A percentile compares a stretch with the other conserved stretches of the same genome.
Evolutionary conservation across 805 yeast species (phyloP).

Genomic region (Komagataella pseudopastoris): DNA sequence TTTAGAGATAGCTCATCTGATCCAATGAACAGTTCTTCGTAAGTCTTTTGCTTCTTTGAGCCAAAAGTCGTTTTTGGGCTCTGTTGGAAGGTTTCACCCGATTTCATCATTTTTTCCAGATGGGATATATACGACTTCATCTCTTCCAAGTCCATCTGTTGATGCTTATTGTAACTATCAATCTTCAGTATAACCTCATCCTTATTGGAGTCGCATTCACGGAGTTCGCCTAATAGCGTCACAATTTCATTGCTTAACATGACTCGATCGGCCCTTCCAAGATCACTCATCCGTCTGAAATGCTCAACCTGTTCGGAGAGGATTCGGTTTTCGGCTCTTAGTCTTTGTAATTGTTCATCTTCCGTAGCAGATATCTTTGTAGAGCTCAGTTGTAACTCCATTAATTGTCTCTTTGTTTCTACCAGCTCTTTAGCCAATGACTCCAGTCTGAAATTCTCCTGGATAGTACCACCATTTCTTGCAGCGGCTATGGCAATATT

Average conservation of each 20-base stretch:
- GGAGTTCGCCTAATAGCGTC: conserved; percentile 40
- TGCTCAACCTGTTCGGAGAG: conserved; percentile 60
- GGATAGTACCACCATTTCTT: conserved; percentile 24
- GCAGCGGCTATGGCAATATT: conserved; percentile 63
- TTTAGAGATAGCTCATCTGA: not conserved
- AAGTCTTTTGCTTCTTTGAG: not conserved
- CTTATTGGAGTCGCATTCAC: conserved; percentile 11
- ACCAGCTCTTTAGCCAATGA: conserved; percentile 49
- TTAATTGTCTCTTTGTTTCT: conserved; percentile 40
- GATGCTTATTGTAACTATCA: conserved; percentile 33
- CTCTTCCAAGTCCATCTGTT: conserved; percentile 41
- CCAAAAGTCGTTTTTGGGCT: too few relatives aligned
- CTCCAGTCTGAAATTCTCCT: conserved; percentile 34
- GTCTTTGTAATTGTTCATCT: conserved; percentile 22
- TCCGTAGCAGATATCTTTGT: conserved; percentile 1
- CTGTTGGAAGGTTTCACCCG: conserved; percentile 3
- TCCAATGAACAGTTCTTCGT: not conserved
- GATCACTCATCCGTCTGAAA: conserved; percentile 46
- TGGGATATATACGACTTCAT: conserved; percentile 44
- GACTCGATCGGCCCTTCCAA: conserved; percentile 18
- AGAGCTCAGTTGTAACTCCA: conserved; percentile 15
- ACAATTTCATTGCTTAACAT: conserved; percentile 45
- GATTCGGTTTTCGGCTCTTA: conserved; percentile 49
- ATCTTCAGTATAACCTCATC: conserved; percentile 30
- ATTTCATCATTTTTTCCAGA: conserved; percentile 38